Evolutionary conservation across 2,329 filamentous ascomycete species (phyloP), one percentile per base, ranked within the genome.

Genomic region (Penicillium brevicompactum): DNA sequence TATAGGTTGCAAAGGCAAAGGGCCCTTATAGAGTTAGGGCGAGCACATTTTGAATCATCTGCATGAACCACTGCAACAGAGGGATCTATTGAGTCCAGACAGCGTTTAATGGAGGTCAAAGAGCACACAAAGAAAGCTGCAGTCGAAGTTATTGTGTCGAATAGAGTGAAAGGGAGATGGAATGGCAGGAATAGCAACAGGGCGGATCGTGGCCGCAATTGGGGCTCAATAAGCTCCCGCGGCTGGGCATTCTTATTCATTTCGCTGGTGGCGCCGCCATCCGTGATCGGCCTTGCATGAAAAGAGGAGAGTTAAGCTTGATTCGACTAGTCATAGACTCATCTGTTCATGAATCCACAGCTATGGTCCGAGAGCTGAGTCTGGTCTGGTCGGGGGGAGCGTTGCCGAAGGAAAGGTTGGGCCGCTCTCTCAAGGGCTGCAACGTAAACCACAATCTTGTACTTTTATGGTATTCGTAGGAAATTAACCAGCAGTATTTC

Each of bases 181-280:
- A 27, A 27, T 27, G 24, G 24, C 24, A 5, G 18, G 47, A 40
- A 53, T 53, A 43, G 51, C 18, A 30, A 27, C 37, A 49, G 41
- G 52, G 32, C 22, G 42, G 44, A 46, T 50, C 52, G 51, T 55
- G 53, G 53, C 60, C 61, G 54, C 40, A 58, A 64, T 64, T 46
- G 58, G 58, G 46, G 16, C 31, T 68, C 62, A 67, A 69, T 66
- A 68, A 27, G 64, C 59, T 43, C 51, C 57, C 30, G n/a, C 13
- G 10, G 14, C 7, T 27, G 10, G 21, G 56, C 34, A 13, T 16
- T 9, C 21, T 32, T 54, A 49, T 51, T 56, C 46, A 53, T 57
- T 56, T 27, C 27, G 41, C 49, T 31, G 22, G 18, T 21, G 18
- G 38, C 18, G 38, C 5, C 18, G 38, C 38, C 18, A 41, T 41